phyloP scores from a whole-genome alignment of 73 alveolate genomes.

The Breviolum minutum region DNA sequence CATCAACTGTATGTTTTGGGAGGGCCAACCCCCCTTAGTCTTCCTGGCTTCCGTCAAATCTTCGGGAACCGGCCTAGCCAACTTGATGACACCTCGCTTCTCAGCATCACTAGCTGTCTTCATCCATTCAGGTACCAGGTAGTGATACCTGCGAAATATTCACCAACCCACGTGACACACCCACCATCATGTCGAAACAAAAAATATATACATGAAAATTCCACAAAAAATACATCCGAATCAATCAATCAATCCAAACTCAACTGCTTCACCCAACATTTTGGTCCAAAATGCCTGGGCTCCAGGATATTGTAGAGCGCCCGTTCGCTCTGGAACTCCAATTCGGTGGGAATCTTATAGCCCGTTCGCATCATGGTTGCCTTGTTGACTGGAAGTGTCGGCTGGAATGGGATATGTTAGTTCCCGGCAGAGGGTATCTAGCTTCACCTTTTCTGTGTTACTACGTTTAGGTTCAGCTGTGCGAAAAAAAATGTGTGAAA shows the following conservation, averaged over 20 bases:
- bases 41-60: not conserved
- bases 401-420: too few relatives aligned
- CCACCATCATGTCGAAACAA: not conserved
- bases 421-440: too few relatives aligned
- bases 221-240: too few relatives aligned
- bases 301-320: slow-evolving; percentile 90
- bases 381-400: too few relatives aligned
- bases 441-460: too few relatives aligned
- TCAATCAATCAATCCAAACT: too few relatives aligned
- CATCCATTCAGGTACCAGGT: slow-evolving; percentile 88
- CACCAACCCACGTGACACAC: not conserved
- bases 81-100: slow-evolving; percentile 87
- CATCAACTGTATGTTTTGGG: too few relatives aligned
- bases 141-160: slow-evolving; percentile 40
- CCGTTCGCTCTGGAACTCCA: slow-evolving; percentile 76
- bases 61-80: slow-evolving; percentile 34
- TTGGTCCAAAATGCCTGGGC: slow-evolving; percentile 4
- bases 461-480: too few relatives aligned
- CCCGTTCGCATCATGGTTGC: slow-evolving; percentile 93
- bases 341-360: slow-evolving; percentile 76
- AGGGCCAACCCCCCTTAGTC: not conserved
- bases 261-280: too few relatives aligned
- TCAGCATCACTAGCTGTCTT: slow-evolving; percentile 71
- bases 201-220: not conserved
- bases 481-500: too few relatives aligned